Evolutionary conservation across 371 early-diverging fungal genomes (phyloP).

Genomic region (Cokeromyces recurvatus): DNA sequence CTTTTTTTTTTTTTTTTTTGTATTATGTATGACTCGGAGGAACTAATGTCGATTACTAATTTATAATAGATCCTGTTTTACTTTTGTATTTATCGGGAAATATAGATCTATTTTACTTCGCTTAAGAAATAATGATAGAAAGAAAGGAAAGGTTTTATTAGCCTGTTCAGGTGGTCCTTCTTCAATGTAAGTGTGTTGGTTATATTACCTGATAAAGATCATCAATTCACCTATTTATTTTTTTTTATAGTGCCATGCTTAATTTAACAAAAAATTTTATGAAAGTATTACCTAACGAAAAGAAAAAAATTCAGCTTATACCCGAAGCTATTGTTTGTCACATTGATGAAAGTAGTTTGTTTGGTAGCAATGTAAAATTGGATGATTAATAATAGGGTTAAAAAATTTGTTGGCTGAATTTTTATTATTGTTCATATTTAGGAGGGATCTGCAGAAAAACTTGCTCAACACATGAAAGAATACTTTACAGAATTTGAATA

Average conservation of each 20-base stretch:
- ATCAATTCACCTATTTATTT: background rate
- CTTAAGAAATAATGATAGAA: slow-evolving; percentile 18
- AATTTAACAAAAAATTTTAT: slow-evolving; percentile 58
- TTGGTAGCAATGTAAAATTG: slow-evolving; percentile 40
- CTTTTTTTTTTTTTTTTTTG: background rate
- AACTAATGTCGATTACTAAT: background rate
- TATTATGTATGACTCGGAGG: background rate
- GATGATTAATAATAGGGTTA: no score
- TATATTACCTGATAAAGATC: background rate
- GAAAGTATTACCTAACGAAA: slow-evolving; percentile 41
- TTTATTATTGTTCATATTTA: background rate
- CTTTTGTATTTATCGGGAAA: slow-evolving; percentile 59
- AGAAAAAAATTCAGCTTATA: slow-evolving; percentile 49
- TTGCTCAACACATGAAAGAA: slow-evolving; percentile 28
- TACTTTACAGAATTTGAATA: slow-evolving; percentile 24
- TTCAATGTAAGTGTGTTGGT: slow-evolving; percentile 64
- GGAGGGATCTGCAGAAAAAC: slow-evolving; percentile 16
- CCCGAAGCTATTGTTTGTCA: slow-evolving; percentile 62
- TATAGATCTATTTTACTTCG: slow-evolving; percentile 55
- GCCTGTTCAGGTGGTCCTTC: slow-evolving; percentile 87
- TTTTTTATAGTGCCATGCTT: slow-evolving; percentile 47
- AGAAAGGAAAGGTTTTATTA: slow-evolving; percentile 54
- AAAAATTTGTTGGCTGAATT: no score
- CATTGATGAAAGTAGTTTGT: slow-evolving; percentile 66
- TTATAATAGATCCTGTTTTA: slow-evolving; percentile 51